Base-by-base conservation (phyloP, 805 yeast species). In the Tetrapisispora nanseiensis region DNA sequence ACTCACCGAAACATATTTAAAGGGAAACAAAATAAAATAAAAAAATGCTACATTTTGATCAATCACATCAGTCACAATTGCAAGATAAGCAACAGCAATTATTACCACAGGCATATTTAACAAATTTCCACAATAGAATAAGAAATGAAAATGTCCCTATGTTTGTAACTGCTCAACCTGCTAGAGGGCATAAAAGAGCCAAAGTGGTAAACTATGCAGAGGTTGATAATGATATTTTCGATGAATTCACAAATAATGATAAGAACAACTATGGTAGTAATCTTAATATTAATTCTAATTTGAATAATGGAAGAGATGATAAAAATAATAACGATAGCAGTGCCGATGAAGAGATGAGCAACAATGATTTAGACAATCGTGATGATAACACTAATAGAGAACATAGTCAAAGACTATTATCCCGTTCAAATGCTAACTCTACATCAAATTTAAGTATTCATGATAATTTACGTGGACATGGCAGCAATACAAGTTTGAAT, bases 141-240 rank as follows among this genome's bases (percentile, higher is more conserved):
- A 75, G 84, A 47, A 79, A 81, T 47, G 82, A 79, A 27, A 78
- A 80, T 44, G 84, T 86, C 27, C 78, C 94, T 2, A 64, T 89
- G 26, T 75, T 80, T 51, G 71, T 82, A 29, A 74, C 86, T 2
- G 82, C 86, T 1, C 80, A 82, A 20, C 84, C 86, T 2, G 76
- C 87, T 3, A 73, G 97, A 49, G 73, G 81, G 24, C 80, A 86
- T 27, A 86, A 86, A 59, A 70, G 95, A 51, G 79, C 85, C 10
- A 67, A 76, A 34, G 81, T 78, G 38, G 76, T 85, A 40, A 85
- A 83, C 57, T 87, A 87, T 56, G 92, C 95, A 0, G 96, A 86
- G 57, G 71, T 77, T 45, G 95, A 85, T 47, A 77, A 75, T 39
- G 79, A 79, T 48, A 72, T 74, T 43, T 76, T 68, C 37, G 66